phyloP scores from a whole-genome alignment of 306 rosid genomes.

The Cajanus cajan region DNA sequence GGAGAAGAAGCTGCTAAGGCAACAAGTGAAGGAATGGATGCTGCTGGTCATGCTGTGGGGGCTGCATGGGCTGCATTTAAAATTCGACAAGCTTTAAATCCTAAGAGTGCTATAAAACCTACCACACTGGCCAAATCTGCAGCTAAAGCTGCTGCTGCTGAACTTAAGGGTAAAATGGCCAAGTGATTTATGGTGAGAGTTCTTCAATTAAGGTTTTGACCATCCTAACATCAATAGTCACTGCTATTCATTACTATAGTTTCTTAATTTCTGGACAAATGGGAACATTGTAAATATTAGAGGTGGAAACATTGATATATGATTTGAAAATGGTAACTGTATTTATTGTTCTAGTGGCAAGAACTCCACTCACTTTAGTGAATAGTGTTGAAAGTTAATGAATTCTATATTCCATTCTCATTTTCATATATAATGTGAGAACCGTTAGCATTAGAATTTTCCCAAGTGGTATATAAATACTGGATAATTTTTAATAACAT shows the following conservation, averaged over 20 bases:
- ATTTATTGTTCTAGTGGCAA: slow-evolving; percentile 1
- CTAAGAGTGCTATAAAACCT: slow-evolving; percentile 64
- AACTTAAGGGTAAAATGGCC: slow-evolving; percentile 47
- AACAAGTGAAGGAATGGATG: slow-evolving; percentile 72
- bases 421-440: background rate
- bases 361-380: slow-evolving; percentile 7
- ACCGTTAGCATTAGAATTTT: background rate
- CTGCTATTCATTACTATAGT: slow-evolving; percentile 5
- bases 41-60: slow-evolving; percentile 94
- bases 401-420: background rate
- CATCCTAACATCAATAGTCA: background rate
- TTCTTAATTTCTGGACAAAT: slow-evolving; percentile 5
- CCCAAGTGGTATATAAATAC: background rate
- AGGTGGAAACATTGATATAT: slow-evolving; percentile 10
- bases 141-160: slow-evolving; percentile 65
- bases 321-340: background rate
- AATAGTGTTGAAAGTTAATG: slow-evolving; percentile 12
- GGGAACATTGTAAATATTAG: slow-evolving; percentile 17
- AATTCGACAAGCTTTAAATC: slow-evolving; percentile 77
- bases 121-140: slow-evolving; percentile 54
- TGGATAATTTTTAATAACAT: background rate
- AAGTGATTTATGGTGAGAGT: slow-evolving; percentile 41
- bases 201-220: slow-evolving; percentile 21
- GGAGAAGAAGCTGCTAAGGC: slow-evolving; percentile 93
- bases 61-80: slow-evolving; percentile 87